Percentiles rank a stretch among this genome's conserved stretches.
Evolutionary conservation across 2,329 filamentous ascomycete genomes (phyloP).

Genomic region (Neoarthrinium moseri): DNA sequence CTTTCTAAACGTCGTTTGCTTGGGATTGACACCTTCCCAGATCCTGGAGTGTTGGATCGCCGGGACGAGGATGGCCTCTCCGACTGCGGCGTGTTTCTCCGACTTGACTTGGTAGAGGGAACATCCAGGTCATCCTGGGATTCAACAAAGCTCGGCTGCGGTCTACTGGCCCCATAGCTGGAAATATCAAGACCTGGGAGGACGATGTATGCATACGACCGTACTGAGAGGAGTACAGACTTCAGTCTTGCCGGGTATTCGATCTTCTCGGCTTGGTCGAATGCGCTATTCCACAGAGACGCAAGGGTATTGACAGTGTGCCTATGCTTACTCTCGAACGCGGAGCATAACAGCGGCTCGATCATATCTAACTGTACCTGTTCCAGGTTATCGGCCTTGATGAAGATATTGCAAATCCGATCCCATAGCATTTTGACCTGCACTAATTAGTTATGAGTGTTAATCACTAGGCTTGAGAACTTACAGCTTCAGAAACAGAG

Average conservation of each 20-base stretch:
- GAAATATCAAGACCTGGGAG: slow-evolving; percentile 42
- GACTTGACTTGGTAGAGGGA: slow-evolving; percentile 11
- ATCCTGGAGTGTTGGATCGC: slow-evolving; percentile 30
- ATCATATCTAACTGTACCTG: slow-evolving; percentile 50
- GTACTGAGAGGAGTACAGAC: slow-evolving; percentile 58
- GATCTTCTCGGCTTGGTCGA: slow-evolving; percentile 57
- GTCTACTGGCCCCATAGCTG: slow-evolving; percentile 35
- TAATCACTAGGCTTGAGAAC: slow-evolving; percentile 18
- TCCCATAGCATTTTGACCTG: slow-evolving; percentile 53
- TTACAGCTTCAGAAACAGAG: slow-evolving; percentile 43
- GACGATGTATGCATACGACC: slow-evolving; percentile 47
- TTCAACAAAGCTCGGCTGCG: slow-evolving; percentile 42
- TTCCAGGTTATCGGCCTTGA: slow-evolving; percentile 32
- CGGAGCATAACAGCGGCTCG: slow-evolving; percentile 53
- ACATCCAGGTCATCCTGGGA: slow-evolving; percentile 43
- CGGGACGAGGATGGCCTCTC: slow-evolving; percentile 20
- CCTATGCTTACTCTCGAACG: slow-evolving; percentile 57
- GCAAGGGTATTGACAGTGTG: slow-evolving; percentile 50
- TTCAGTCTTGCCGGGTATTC: slow-evolving; percentile 66
- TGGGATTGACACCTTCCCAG: slow-evolving; percentile 30
- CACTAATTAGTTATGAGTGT: slow-evolving; percentile 23
- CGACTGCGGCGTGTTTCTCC: slow-evolving; percentile 16
- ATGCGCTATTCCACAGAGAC: slow-evolving; percentile 67
- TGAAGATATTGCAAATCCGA: slow-evolving; percentile 40
- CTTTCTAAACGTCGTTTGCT: slow-evolving; percentile 20